Conservation (phyloP, 495 filamentous ascomycete genomes). For the Beverwykella pulmonaria region DNA sequence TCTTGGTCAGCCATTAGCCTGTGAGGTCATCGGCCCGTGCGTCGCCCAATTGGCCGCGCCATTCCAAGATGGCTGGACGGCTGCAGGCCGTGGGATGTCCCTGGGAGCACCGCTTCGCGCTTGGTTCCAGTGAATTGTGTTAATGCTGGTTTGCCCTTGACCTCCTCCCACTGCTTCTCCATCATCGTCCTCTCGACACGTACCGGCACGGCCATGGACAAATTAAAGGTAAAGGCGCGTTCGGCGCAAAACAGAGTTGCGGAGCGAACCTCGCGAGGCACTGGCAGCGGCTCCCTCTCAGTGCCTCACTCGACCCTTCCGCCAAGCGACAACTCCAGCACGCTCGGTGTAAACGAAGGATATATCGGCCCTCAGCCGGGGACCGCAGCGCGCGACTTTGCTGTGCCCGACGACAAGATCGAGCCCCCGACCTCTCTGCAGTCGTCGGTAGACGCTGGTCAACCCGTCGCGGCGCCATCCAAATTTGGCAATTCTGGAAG, state of each 20-base stretch:
- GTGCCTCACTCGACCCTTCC: slow-evolving; percentile 27
- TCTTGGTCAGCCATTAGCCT: background rate
- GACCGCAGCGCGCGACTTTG: slow-evolving; percentile 29
- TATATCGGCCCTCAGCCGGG: slow-evolving; percentile 27
- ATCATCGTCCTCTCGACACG: background rate
- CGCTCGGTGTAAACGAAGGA: slow-evolving; percentile 29
- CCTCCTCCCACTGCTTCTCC: background rate
- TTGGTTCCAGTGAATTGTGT: background rate
- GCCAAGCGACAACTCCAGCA: slow-evolving; percentile 28
- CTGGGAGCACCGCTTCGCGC: background rate
- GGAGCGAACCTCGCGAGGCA: slow-evolving; percentile 13
- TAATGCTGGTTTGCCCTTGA: background rate
- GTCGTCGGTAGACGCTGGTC: slow-evolving; percentile 28
- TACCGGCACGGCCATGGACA: slow-evolving; percentile 22
- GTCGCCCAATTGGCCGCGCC: background rate
- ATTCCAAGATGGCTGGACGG: background rate
- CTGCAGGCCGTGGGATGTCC: background rate
- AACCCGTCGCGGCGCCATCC: slow-evolving; percentile 18
- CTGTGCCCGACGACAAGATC: background rate
- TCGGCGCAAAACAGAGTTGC: slow-evolving; percentile 26
- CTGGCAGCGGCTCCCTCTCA: slow-evolving; percentile 18
- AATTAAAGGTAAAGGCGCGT: slow-evolving; percentile 18
- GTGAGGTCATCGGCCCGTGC: background rate
- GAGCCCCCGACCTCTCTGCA: slow-evolving; percentile 32
- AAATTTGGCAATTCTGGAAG: background rate